Evolutionary conservation across 352 stramenopile genomes (phyloP), one percentile per base, ranked within the genome.

Genomic region (Thraustochytrium striatum): DNA sequence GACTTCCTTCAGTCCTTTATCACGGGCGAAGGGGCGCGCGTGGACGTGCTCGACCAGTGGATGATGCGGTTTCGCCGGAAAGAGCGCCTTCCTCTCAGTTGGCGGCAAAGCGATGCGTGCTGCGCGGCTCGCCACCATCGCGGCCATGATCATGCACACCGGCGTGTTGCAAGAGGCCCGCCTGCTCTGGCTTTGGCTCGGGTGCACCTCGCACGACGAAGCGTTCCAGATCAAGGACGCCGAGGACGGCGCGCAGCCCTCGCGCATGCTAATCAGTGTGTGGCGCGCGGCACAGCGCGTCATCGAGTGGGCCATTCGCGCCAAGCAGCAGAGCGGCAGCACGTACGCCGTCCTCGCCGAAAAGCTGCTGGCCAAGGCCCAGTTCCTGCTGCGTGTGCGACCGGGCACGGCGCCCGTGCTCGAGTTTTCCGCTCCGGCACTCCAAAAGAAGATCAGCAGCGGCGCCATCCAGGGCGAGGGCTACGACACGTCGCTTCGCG

Each of bases 211-310:
- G 35, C n/a, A n/a, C n/a, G 85, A 88, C 0, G 47, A 69, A 7
- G 38, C 25, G 39, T 61, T 58, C 21, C 81, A 70, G 33, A 72
- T 81, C n/a, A 87, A 87, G 69, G 81, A 89, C 21, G 83, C 84
- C 28, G 84, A 88, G 57, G 91, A 89, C 70, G 89, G 93, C 68
- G 69, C 89, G 68, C 87, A 90, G 38, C 90, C 90, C 9, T 87
- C 92, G 58, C 88, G 93, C n/a, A 94, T 91, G 47, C 85, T 95
- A 59, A 93, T 93, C 87, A 88, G 93, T 70, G 92, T 94, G n/a
- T 95, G 90, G 90, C 86, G 90, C 52, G 88, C 90, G 38, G 86
- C 90, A 9, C 90, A 95, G 57, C 85, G 90, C 35, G 89, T 95
- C 19, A 91, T 93, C 39, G 90, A 94, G 72, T 95, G 90, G 90